Conservation (phyloP, 108 stramenopile genomes). For the Licmophora abbreviata region DNA sequence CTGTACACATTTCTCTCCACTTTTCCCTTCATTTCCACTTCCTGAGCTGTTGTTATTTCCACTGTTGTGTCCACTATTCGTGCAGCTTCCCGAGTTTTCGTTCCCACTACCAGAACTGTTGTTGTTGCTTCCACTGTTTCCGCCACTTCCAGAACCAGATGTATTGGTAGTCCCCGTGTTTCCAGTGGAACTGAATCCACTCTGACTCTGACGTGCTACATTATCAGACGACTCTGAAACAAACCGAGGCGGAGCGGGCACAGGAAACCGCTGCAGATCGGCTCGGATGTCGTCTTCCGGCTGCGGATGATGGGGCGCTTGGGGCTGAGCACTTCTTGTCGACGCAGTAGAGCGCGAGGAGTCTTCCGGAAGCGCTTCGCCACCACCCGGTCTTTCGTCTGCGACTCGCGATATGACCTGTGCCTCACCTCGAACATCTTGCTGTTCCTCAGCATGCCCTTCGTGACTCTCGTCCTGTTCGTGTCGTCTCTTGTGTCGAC, state of each 20-base stretch:
- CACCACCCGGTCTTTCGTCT: too few species aligned
- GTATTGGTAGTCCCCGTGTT: conserved; percentile 1
- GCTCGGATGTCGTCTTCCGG: background rate
- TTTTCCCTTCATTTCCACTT: conserved; percentile 7
- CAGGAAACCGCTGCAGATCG: background rate
- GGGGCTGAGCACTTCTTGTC: background rate
- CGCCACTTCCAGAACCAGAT: conserved; percentile 20
- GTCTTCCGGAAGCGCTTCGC: too few species aligned
- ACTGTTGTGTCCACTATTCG: conserved; percentile 27
- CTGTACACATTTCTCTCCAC: background rate
- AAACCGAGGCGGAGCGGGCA: background rate
- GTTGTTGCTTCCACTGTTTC: conserved; percentile 16
- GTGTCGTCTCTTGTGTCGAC: too few species aligned
- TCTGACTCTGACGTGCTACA: conserved; percentile 6
- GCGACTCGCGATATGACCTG: too few species aligned
- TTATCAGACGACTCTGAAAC: conserved; percentile 3
- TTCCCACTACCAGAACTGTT: conserved; percentile 35
- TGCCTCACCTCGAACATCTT: too few species aligned
- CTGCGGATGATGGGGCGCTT: background rate
- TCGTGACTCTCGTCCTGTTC: too few species aligned
- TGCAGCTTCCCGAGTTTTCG: conserved; percentile 30
- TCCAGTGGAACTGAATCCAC: conserved; percentile 14
- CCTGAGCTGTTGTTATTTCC: conserved; percentile 17
- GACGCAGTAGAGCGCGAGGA: too few species aligned
- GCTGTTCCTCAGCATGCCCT: too few species aligned